Base-by-base conservation (phyloP, 176 grass and related monocot species). In the Hsuehochloa calcarea region DNA sequence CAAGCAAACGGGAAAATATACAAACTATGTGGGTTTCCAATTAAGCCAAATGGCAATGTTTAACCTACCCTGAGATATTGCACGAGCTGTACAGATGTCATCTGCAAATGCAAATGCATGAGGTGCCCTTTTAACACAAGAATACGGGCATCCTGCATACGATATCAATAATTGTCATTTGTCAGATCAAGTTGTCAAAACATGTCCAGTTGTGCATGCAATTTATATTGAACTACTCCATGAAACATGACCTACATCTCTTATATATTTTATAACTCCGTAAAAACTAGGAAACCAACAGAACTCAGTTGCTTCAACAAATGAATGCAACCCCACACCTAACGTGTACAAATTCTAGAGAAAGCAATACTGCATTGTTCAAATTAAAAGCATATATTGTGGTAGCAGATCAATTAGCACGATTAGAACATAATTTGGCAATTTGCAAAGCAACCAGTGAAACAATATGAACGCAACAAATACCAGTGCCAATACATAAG, bases 71-170 rank as follows among this genome's bases (percentile, higher is more conserved):
- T 98, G 93, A 85, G 89, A 95, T 80, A 83, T 84, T 72, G 84
- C 93, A 75, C 74, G 83, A 84, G 96, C 93, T 61, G 91, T 95
- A 60, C 89, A 88, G 64, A 70, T 87, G 71, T 91, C 89, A 49
- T 65, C 80, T 72, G 77, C 82, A 89, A 90, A 95, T 82, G 81
- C 68, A 82, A 98, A 98, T 41, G 86, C 84, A 81, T 95, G 87
- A 81, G 93, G 91, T 87, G 96, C 96, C 87, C 64, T 95, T 87
- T 90, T 95, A 82, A 92, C 96, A 87, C 93, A 95, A 83, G 93
- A 94, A 91, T 95, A 98, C 89, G 93, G 96, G 31, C 93, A 98
- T 89, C 91, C 96, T 98, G 77, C 77, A 83, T 25, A 68, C 37
- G 37, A 78, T 72, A 74, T 67, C 41, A 80, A 20, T 14, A 70